These are phyloP conservation scores for Chalciporus pseudorubinellus DNA, from an alignment of 768 basidiomycete species.

Conservation along the genomic window DNA sequence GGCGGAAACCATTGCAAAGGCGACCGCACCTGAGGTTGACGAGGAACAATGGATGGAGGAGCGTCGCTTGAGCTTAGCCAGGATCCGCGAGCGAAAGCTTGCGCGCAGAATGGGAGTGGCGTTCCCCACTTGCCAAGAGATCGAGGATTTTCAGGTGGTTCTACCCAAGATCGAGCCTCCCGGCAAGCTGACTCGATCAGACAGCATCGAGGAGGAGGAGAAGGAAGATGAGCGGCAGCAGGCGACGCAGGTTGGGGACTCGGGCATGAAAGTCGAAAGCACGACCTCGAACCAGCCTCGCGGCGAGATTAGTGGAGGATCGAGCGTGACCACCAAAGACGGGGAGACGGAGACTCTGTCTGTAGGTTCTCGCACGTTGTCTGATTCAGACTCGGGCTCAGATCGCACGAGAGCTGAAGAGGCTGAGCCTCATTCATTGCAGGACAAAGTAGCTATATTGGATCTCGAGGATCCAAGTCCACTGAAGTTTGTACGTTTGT, in stretches of 20 bases:
- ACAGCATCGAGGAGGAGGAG: slow-evolving; percentile 33
- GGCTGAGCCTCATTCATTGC: slow-evolving; percentile 23
- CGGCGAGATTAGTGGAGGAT: slow-evolving; percentile 1
- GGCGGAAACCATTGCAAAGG: slow-evolving; percentile 3
- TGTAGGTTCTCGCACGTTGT: slow-evolving; percentile 24
- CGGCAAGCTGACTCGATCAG: slow-evolving; percentile 27
- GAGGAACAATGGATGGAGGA: slow-evolving; percentile 38
- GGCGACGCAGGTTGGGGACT: neutral
- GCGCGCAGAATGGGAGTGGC: slow-evolving; percentile 31
- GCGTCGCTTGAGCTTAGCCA: slow-evolving; percentile 31
- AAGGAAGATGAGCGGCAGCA: slow-evolving; percentile 14
- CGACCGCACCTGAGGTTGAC: slow-evolving; percentile 13
- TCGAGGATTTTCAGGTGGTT: slow-evolving; percentile 14
- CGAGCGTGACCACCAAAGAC: slow-evolving; percentile 12
- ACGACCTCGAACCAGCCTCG: neutral
- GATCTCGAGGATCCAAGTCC: slow-evolving; percentile 27
- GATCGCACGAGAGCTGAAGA: slow-evolving; percentile 28
- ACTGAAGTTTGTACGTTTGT: slow-evolving; percentile 15
- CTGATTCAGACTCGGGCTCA: slow-evolving; percentile 26
- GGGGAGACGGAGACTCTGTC: slow-evolving; percentile 22
- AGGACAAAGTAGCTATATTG: slow-evolving; percentile 24
- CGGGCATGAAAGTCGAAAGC: slow-evolving; percentile 1
- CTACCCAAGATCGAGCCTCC: slow-evolving; percentile 23
- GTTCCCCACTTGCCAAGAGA: slow-evolving; percentile 12
- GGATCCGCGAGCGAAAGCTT: slow-evolving; percentile 32